Evolutionary conservation across 495 filamentous ascomycete species (phyloP), one percentile per base, ranked within the genome.

Genomic region (Niebla homalea): DNA sequence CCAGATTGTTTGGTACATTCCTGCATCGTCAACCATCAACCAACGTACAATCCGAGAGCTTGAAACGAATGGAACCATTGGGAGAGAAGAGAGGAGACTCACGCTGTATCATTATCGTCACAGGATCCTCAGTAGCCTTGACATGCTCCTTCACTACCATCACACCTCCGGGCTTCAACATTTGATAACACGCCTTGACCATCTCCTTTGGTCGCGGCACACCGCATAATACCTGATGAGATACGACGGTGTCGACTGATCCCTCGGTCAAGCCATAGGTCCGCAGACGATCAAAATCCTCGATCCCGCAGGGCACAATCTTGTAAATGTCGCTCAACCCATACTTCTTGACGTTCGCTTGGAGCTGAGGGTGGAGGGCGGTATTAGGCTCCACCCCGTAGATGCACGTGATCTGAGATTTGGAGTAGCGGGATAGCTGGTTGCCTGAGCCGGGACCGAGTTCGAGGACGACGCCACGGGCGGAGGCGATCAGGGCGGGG

Each of bases 141-240:
- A 88, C 80, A 66, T 89, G 85, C 69, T 89, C 85, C 39, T 76
- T 81, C 12, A 85, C 69, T 39, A 85, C 74, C 74, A 84, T 72
- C 38, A 70, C 60, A 0, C 84, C 85, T 10, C 84, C 84, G 0
- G 80, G 78, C 58, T 75, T 78, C 19, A 89, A 62, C 51, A 80
- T 66, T 3, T 56, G 48, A 64, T 85, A 88, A 48, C 88, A 57
- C 45, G 76, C 74, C 14, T 54, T 58, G 15, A 75, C 73, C 40
- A 81, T 78, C 11, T 57, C 56, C 54, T 77, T 68, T 29, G 81
- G 76, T 12, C 78, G 65, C 1, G 82, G 82, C 47, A 88, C 80
- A 45, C 76, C 80, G 64, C 84, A 89, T 4, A 89, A 68, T 43
- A 85, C 85, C 10, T 83, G 74, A 40, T 86, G 67, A 14, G 77